Conservation (phyloP, 176 grass and related monocot species). For the Thalia dealbata region DNA sequence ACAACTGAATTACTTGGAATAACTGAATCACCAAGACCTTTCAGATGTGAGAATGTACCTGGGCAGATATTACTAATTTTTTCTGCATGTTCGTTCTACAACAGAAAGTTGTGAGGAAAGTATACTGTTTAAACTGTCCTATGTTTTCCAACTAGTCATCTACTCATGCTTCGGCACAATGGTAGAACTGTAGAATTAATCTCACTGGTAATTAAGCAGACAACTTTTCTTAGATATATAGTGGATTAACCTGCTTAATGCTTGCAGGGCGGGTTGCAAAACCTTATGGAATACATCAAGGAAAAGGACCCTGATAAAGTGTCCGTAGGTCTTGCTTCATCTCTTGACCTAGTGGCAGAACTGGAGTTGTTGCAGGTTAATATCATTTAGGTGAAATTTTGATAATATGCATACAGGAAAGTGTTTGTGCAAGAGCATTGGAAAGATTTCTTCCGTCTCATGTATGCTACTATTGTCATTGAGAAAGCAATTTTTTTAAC, state of each 20-base stretch:
- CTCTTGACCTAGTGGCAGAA: conserved; percentile 73
- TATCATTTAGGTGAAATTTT: not conserved
- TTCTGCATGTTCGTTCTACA: not conserved
- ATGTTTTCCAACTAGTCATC: not conserved
- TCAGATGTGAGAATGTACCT: not conserved
- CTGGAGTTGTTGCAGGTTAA: conserved; percentile 75
- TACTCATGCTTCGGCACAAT: not conserved
- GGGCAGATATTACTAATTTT: not conserved
- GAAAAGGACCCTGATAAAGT: conserved; percentile 73
- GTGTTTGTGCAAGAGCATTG: not conserved
- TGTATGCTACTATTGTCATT: not conserved
- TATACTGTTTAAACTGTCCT: not conserved
- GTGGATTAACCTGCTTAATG: not conserved
- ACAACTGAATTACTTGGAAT: not conserved
- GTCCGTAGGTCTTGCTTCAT: conserved; percentile 68
- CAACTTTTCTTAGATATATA: too few species aligned
- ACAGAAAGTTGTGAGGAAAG: not conserved
- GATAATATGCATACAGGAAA: not conserved
- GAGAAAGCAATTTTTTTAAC: conserved; percentile 20
- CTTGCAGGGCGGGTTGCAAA: conserved; percentile 69
- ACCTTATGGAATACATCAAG: conserved; percentile 60
- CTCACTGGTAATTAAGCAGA: too few species aligned
- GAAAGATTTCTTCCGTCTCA: not conserved
- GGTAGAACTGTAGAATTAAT: not conserved
- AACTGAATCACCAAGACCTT: not conserved